Conservation (phyloP, 129 eudicot genomes). For the Pulicaria dysenterica region DNA sequence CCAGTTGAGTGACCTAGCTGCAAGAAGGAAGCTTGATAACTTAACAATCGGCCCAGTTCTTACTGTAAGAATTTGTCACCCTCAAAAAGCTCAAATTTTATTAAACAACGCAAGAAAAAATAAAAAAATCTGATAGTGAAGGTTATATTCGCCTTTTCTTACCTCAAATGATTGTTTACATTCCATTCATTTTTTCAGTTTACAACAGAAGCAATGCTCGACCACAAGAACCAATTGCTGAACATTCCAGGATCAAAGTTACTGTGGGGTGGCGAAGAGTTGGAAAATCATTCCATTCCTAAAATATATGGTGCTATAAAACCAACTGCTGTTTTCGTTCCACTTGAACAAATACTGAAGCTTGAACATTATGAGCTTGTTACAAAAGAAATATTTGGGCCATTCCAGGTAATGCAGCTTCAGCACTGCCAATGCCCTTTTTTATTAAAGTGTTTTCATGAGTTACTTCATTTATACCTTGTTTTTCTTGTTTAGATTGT, state of each 20-base stretch:
- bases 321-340: constrained; percentile 88
- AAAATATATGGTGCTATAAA: constrained; percentile 74
- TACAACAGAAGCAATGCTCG: constrained; percentile 83
- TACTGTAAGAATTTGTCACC: constrained; percentile 43
- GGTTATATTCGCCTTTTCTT: background rate
- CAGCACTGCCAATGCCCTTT: background rate
- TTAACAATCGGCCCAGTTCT: constrained; percentile 91
- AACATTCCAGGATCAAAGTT: constrained; percentile 75
- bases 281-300: constrained; percentile 79
- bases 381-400: constrained; percentile 86
- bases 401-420: constrained; percentile 67
- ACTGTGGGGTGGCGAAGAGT: constrained; percentile 82
- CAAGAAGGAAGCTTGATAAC: constrained; percentile 77
- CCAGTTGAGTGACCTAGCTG: constrained; percentile 68
- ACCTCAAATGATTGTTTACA: background rate
- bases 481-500: constrained; percentile 44
- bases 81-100: too few species aligned
- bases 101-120: background rate
- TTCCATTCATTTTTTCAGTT: constrained; percentile 36
- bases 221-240: constrained; percentile 66
- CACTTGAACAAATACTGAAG: constrained; percentile 81
- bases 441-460: too few species aligned
- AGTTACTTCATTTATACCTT: background rate
- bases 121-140: background rate
- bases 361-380: constrained; percentile 68